Evolutionary conservation across 768 basidiomycete species (phyloP).

Genomic region (Mrakia frigida): DNA sequence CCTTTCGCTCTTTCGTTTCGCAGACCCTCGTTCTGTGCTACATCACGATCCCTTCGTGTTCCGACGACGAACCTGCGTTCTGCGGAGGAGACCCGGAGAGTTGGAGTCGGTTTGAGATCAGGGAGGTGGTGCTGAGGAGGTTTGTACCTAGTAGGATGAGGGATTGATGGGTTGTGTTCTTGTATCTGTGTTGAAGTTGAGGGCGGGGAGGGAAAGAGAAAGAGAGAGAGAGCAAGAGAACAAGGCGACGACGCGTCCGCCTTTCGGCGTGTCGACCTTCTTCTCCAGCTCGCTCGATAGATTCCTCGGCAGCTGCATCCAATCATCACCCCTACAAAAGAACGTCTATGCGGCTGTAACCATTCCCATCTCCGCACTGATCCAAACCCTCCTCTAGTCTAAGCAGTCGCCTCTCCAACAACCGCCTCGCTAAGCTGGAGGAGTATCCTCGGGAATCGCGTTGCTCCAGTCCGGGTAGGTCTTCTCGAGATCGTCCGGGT

Average conservation of each 20-base stretch:
- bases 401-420: background rate
- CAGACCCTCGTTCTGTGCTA: slow-evolving; percentile 87
- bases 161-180: slow-evolving; percentile 50
- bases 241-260: no score
- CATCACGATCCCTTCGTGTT: slow-evolving; percentile 78
- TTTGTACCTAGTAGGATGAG: slow-evolving; percentile 92
- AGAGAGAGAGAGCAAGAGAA: no score
- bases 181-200: no score
- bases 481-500: slow-evolving; percentile 14
- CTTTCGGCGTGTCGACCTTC: no score
- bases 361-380: no score
- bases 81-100: slow-evolving; percentile 57
- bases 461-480: slow-evolving; percentile 23
- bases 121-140: slow-evolving; percentile 75
- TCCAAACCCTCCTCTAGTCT: no score
- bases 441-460: background rate
- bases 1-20: background rate
- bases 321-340: no score
- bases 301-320: no score
- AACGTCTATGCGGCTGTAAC: no score
- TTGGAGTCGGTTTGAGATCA: slow-evolving; percentile 56
- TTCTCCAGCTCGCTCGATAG: no score
- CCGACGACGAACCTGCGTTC: slow-evolving; percentile 6
- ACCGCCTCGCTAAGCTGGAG: background rate
- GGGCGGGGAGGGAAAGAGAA: no score